phyloP scores from a whole-genome alignment of 305 asterid species.

The Caryopteris hybrid region DNA sequence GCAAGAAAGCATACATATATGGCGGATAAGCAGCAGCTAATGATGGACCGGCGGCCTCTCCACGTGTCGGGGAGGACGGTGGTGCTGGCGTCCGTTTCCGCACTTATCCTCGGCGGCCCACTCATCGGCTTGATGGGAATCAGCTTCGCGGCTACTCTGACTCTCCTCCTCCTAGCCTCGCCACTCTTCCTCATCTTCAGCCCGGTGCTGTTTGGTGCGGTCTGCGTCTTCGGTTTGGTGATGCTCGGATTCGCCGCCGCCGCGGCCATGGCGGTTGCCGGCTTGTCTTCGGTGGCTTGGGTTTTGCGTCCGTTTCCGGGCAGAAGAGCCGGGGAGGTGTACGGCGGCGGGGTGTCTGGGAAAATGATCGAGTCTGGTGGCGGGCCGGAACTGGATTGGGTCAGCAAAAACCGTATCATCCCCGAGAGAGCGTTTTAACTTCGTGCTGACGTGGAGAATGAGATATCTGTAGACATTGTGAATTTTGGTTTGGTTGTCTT shows the following conservation, averaged over 20 bases:
- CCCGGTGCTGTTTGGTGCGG: constrained; percentile 15
- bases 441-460: too few species aligned
- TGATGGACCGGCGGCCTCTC: not conserved
- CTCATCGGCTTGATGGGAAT: constrained; percentile 5
- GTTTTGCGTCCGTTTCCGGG: not conserved
- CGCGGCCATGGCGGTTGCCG: constrained; percentile 13
- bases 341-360: not conserved
- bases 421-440: too few species aligned
- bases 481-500: too few species aligned
- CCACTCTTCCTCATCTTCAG: constrained; percentile 11
- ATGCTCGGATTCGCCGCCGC: constrained; percentile 9
- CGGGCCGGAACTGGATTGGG: not conserved
- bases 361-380: not conserved
- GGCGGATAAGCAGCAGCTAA: not conserved
- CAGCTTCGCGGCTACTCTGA: not conserved
- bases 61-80: not conserved
- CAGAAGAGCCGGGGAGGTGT: not conserved
- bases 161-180: constrained; percentile 7
- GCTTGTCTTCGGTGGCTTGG: constrained; percentile 5
- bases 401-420: not conserved
- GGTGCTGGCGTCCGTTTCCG: not conserved
- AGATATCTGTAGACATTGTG: too few species aligned
- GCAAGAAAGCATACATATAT: too few species aligned
- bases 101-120: constrained; percentile 6
- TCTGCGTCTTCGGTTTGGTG: constrained; percentile 4